phyloP scores from a whole-genome alignment of 1,139 yeast genomes.

The Zygosaccharomyces sapae region DNA sequence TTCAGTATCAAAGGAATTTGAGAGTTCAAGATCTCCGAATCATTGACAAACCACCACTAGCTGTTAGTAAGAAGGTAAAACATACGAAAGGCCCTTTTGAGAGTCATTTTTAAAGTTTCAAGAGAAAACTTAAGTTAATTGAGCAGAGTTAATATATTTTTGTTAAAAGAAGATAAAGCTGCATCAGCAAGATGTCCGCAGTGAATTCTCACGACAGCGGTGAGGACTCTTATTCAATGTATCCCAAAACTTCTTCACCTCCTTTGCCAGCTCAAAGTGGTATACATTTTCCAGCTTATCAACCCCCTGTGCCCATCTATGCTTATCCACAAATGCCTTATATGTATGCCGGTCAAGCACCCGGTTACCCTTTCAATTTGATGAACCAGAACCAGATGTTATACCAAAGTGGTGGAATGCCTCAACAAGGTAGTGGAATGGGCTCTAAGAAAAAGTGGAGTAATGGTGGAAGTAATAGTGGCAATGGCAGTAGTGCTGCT shows the following conservation, averaged over 20 bases:
- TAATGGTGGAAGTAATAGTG: slow-evolving; percentile 3
- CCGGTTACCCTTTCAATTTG: slow-evolving; percentile 31
- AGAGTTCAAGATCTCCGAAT: slow-evolving; percentile 3
- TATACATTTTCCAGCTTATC: slow-evolving; percentile 33
- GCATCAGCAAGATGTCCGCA: slow-evolving; percentile 12
- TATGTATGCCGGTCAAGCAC: slow-evolving; percentile 32
- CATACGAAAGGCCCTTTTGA: neutral
- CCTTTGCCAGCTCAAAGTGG: slow-evolving; percentile 33
- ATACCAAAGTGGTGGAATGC: slow-evolving; percentile 23
- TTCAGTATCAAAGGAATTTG: slow-evolving; percentile 1
- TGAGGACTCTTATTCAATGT: slow-evolving; percentile 36
- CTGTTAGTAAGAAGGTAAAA: neutral
- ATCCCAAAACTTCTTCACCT: slow-evolving; percentile 33
- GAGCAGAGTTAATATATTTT: neutral
- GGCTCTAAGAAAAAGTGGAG: slow-evolving; percentile 21
- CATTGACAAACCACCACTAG: neutral
- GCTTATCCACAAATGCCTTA: slow-evolving; percentile 31
- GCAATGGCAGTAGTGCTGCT: slow-evolving; percentile 17
- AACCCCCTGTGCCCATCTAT: slow-evolving; percentile 33
- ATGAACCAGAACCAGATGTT: slow-evolving; percentile 31
- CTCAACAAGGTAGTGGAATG: slow-evolving; percentile 16
- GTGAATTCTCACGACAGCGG: slow-evolving; percentile 22
- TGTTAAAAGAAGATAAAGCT: neutral
- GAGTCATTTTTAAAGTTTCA: neutral
- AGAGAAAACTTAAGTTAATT: neutral